A percentile compares a stretch with the other conserved stretches of the same genome.
phyloP scores from a whole-genome alignment of 2,329 filamentous ascomycete genomes.

The Exophiala spinifera region DNA sequence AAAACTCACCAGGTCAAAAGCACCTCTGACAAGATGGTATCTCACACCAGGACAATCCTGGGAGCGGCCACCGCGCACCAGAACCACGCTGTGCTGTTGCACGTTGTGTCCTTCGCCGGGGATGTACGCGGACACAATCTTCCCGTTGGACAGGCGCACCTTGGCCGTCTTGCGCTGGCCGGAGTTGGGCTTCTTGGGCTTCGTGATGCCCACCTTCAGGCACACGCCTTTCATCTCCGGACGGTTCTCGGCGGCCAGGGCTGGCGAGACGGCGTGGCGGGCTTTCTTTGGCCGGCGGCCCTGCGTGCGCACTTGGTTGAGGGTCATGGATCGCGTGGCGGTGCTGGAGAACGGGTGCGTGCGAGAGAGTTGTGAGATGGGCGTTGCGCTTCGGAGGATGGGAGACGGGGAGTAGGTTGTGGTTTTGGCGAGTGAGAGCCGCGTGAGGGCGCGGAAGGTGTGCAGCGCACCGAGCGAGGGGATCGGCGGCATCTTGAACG shows the following conservation, averaged over 20 bases:
- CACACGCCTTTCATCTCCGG: conserved; percentile 94
- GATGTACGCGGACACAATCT: conserved; percentile 88
- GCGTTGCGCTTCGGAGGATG: not conserved
- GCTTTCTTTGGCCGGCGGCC: conserved; percentile 76
- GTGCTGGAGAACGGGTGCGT: conserved; percentile 57
- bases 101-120: conserved; percentile 98
- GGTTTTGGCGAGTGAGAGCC: conserved; percentile 24
- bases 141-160: conserved; percentile 82
- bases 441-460: conserved; percentile 36
- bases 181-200: conserved; percentile 98
- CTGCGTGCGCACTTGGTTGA: conserved; percentile 72
- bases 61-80: conserved; percentile 86
- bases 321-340: conserved; percentile 57
- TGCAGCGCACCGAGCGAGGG: conserved; percentile 37
- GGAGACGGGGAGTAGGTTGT: conserved; percentile 4
- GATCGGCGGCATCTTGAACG: conserved; percentile 30
- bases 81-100: conserved; percentile 95
- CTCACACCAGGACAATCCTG: conserved; percentile 99
- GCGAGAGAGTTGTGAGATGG: not conserved
- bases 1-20: conserved; percentile 79
- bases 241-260: conserved; percentile 62
- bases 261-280: conserved; percentile 84
- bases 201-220: conserved; percentile 86
- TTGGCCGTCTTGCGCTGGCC: conserved; percentile 94
- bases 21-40: conserved; percentile 88